These are phyloP conservation scores for Senna siamea DNA, from an alignment of 306 rosid species.

Conservation along the genomic window DNA sequence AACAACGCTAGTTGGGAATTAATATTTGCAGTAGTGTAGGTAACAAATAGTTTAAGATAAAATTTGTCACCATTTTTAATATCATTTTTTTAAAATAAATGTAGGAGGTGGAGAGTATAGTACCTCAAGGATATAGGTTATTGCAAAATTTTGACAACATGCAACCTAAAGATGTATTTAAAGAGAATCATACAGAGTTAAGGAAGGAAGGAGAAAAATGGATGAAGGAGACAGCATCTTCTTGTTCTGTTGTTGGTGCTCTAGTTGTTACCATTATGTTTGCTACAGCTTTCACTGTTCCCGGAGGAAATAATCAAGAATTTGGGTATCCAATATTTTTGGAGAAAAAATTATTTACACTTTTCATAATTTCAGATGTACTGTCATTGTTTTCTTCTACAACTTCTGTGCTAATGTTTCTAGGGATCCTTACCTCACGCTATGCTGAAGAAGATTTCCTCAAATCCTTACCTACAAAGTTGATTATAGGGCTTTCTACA, in stretches of 20 bases:
- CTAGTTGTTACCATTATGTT: slow-evolving; percentile 3
- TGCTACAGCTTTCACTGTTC: slow-evolving; percentile 5
- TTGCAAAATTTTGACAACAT: not conserved
- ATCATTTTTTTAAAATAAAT: too few relatives aligned
- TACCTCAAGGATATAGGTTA: not conserved
- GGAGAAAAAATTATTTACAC: not conserved
- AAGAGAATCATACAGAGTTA: not conserved
- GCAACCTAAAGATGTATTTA: not conserved
- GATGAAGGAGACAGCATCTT: slow-evolving; percentile 12
- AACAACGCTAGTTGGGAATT: too few relatives aligned
- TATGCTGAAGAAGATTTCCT: slow-evolving; percentile 14
- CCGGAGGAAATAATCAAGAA: slow-evolving; percentile 18
- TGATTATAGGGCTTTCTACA: not conserved
- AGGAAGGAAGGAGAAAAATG: slow-evolving; percentile 22
- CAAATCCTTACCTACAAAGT: slow-evolving; percentile 2
- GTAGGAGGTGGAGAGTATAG: slow-evolving; percentile 18
- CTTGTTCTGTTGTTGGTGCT: not conserved
- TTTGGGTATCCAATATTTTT: slow-evolving; percentile 7
- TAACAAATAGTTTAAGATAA: too few relatives aligned
- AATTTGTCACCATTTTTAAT: too few relatives aligned
- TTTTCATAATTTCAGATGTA: slow-evolving; percentile 5
- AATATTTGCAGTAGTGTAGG: too few relatives aligned
- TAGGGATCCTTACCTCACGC: not conserved
- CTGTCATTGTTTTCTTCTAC: slow-evolving; percentile 6
- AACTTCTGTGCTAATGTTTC: not conserved